Conservation (phyloP, 2,329 filamentous ascomycete genomes). For the Thermothelomyces thermophilus region DNA sequence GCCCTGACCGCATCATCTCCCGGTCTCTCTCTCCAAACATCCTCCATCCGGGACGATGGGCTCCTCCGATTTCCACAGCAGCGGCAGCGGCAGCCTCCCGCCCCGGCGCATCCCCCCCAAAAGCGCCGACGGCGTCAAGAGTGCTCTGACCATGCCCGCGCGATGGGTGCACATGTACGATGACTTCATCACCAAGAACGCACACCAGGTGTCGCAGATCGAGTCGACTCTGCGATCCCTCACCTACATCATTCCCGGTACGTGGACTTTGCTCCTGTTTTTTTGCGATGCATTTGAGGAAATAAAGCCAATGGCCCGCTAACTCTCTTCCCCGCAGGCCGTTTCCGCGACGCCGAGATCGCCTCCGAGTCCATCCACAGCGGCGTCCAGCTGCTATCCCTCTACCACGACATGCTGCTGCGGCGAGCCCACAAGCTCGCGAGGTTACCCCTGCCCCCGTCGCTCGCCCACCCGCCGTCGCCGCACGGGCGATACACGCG, state of each 20-base stretch:
- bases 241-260: conserved; percentile 76
- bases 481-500: conserved; percentile 61
- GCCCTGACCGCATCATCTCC: background rate
- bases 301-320: too few relatives aligned
- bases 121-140: background rate
- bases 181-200: conserved; percentile 92
- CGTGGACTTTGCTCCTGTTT: background rate
- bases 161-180: conserved; percentile 67
- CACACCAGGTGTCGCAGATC: conserved; percentile 87
- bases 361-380: conserved; percentile 90
- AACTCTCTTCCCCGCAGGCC: conserved; percentile 43
- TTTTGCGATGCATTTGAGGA: too few relatives aligned
- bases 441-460: conserved; percentile 40
- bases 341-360: conserved; percentile 87
- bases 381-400: conserved; percentile 77
- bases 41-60: conserved; percentile 9
- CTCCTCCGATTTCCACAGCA: conserved; percentile 11
- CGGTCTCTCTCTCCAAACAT: background rate
- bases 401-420: conserved; percentile 89
- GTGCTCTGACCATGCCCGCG: conserved; percentile 48
- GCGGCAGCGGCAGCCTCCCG: background rate
- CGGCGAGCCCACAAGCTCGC: conserved; percentile 54
- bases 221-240: conserved; percentile 87
- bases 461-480: conserved; percentile 45
- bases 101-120: conserved; percentile 1